Base-by-base conservation (phyloP, 75 land plant genomes). In the Cunninghamia lanceolata region DNA sequence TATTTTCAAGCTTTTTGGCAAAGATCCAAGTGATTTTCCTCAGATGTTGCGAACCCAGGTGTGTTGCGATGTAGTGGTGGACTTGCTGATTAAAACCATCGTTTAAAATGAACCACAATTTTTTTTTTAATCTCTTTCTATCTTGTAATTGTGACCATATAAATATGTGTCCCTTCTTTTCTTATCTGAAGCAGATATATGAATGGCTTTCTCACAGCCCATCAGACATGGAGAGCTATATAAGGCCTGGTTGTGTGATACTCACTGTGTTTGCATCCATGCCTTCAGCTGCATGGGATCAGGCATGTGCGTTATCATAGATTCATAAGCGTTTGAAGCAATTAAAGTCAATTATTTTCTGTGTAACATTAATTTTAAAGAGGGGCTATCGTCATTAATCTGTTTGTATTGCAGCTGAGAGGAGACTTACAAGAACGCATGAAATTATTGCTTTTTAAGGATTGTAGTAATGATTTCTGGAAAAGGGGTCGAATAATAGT, bases 1-100 rank as follows among this genome's bases (percentile, higher is more conserved):
- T 50, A 91, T 91, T 53, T 93, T 95, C 71, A 95, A 95, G 86
- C 89, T 95, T 3, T 95, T 94, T 89, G 97, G 92, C 8, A 89
- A 91, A 78, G 91, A 92, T 32, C 93, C 95, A 16, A 89, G 73
- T 84, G 89, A 93, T 79, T 89, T 91, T 54, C 96, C 95, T 50
- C 83, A 86, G 78, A 70, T 35, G 59, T 8, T 94, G 54, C 85
- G 95, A 84, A 17, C 82, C 47, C 91, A 94, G 94, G 95, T 94
- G 71, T 54, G 76, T 17, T 28, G 17, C 19, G 5, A 56, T 85
- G n/a, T 5, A 68, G 32, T 15, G 32, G 40, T 4, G 78, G 28
- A 85, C 9, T 25, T 70, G 75, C 70, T 84, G 30, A 38, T 42
- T 0, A 79, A 10, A 79, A 25, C 28, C 28, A 13, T 21, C 46